Percentiles rank a stretch among this genome's conserved stretches.
Conservation (phyloP, 139 green algal genomes). For the Yamagishiella unicocca region DNA sequence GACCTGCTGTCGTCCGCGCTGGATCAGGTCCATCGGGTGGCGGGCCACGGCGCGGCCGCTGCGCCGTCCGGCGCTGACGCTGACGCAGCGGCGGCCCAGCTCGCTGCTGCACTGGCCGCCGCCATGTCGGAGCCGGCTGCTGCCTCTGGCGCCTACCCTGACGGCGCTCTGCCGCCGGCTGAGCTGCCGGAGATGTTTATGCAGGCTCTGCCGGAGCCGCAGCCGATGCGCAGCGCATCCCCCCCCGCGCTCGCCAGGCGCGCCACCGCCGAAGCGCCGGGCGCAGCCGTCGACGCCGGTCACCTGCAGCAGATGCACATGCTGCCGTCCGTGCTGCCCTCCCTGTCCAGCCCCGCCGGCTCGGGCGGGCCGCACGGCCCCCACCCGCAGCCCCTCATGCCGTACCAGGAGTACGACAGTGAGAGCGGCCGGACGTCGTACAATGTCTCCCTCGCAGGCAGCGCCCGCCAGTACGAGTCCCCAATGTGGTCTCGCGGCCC, state of each 20-base stretch:
- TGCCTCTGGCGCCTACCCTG: not conserved
- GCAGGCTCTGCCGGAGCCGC: not conserved
- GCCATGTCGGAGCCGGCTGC: not conserved
- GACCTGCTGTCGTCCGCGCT: constrained; percentile 15
- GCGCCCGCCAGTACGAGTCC: not conserved
- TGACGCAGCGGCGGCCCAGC: not conserved
- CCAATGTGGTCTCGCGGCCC: not conserved
- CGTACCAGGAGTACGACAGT: constrained; percentile 34
- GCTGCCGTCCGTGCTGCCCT: not conserved
- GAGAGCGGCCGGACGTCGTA: constrained; percentile 14
- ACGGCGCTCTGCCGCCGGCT: not conserved
- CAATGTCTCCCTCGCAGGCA: constrained; percentile 18
- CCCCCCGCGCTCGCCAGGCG: too few relatives aligned
- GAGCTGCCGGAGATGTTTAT: not conserved
- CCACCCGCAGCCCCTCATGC: constrained; percentile 32
- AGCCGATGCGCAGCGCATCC: too few relatives aligned
- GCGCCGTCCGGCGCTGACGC: too few relatives aligned
- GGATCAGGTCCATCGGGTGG: not conserved
- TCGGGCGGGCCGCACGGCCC: not conserved
- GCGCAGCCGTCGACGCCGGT: too few relatives aligned
- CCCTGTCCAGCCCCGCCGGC: not conserved
- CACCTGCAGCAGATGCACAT: not conserved
- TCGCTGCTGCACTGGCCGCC: not conserved
- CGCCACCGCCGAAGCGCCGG: too few relatives aligned
- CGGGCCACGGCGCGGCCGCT: not conserved